Conservation (phyloP, 2,329 filamentous ascomycete genomes). For the Alternaria gaisen region DNA sequence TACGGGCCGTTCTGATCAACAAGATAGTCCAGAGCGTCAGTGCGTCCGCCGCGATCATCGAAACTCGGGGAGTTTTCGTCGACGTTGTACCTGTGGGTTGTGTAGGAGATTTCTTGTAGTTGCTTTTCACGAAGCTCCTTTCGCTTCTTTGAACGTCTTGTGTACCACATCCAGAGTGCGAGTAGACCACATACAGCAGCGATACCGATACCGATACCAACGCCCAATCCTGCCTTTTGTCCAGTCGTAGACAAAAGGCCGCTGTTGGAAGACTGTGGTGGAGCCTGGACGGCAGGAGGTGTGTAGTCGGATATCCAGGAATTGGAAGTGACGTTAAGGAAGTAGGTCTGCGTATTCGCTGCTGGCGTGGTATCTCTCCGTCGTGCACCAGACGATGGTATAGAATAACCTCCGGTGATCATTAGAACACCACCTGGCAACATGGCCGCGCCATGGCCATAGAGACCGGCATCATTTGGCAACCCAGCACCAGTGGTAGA, state of each 20-base stretch:
- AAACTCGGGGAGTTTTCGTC: conserved; percentile 49
- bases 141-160: conserved; percentile 50
- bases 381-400: conserved; percentile 51
- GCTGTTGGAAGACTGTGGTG: conserved; percentile 20
- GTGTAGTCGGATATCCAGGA: conserved; percentile 67
- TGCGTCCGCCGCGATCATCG: conserved; percentile 52
- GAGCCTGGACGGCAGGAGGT: conserved; percentile 51
- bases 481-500: conserved; percentile 55
- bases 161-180: conserved; percentile 59
- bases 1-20: conserved; percentile 38
- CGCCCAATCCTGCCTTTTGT: conserved; percentile 57
- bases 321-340: conserved; percentile 70
- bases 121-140: conserved; percentile 62
- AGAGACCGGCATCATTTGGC: conserved; percentile 60
- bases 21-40: conserved; percentile 49
- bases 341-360: conserved; percentile 59
- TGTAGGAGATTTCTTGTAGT: conserved; percentile 61
- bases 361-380: conserved; percentile 46
- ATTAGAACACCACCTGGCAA: conserved; percentile 69
- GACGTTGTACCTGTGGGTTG: conserved; percentile 57
- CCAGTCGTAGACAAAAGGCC: conserved; percentile 54
- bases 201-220: conserved; percentile 57
- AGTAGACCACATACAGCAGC: conserved; percentile 54
- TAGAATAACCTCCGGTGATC: conserved; percentile 66
- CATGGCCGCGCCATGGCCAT: conserved; percentile 69